phyloP scores from a whole-genome alignment of 2,329 filamentous ascomycete genomes.

The Tolypocladium ophioglossoides region DNA sequence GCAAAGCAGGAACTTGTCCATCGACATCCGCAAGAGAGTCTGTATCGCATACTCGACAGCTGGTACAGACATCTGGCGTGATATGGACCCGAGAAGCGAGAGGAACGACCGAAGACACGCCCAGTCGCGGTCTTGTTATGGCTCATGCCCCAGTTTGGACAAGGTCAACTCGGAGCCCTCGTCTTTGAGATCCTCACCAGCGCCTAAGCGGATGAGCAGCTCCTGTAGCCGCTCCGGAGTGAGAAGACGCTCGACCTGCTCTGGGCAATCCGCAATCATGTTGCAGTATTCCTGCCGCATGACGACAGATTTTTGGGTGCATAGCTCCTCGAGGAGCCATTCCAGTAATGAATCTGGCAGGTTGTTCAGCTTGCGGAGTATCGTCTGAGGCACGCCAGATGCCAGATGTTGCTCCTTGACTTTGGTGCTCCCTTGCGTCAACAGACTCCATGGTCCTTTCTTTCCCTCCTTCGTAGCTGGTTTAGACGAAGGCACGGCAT shows the following conservation, averaged over 20 bases:
- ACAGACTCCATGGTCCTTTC: slow-evolving; percentile 34
- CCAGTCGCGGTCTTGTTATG: slow-evolving; percentile 34
- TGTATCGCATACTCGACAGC: slow-evolving; percentile 29
- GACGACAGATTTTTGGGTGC: slow-evolving; percentile 41
- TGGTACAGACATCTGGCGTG: slow-evolving; percentile 21
- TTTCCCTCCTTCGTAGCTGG: slow-evolving; percentile 18
- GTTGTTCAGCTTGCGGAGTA: slow-evolving; percentile 20
- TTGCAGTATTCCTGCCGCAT: slow-evolving; percentile 51
- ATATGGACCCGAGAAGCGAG: slow-evolving; percentile 26
- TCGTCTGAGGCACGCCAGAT: slow-evolving; percentile 49
- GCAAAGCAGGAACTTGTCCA: slow-evolving; percentile 39
- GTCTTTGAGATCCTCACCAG: slow-evolving; percentile 32
- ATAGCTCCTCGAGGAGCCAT: slow-evolving; percentile 55
- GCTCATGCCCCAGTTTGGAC: slow-evolving; percentile 13
- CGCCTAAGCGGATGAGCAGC: slow-evolving; percentile 51
- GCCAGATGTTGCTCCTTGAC: slow-evolving; percentile 48
- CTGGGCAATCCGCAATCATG: slow-evolving; percentile 34
- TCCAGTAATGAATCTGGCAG: slow-evolving; percentile 54
- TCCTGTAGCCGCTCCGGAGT: slow-evolving; percentile 33
- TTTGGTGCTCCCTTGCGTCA: slow-evolving; percentile 30
- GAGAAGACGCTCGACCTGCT: slow-evolving; percentile 33
- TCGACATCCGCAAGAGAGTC: slow-evolving; percentile 42
- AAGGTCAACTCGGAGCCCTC: slow-evolving; percentile 10
- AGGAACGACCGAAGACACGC: slow-evolving; percentile 32
- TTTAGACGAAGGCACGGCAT: slow-evolving; percentile 13